A percentile compares a stretch with the other conserved stretches of the same genome.
phyloP scores from a whole-genome alignment of 2,329 filamentous ascomycete genomes.

The Colletotrichum euphorbiae region DNA sequence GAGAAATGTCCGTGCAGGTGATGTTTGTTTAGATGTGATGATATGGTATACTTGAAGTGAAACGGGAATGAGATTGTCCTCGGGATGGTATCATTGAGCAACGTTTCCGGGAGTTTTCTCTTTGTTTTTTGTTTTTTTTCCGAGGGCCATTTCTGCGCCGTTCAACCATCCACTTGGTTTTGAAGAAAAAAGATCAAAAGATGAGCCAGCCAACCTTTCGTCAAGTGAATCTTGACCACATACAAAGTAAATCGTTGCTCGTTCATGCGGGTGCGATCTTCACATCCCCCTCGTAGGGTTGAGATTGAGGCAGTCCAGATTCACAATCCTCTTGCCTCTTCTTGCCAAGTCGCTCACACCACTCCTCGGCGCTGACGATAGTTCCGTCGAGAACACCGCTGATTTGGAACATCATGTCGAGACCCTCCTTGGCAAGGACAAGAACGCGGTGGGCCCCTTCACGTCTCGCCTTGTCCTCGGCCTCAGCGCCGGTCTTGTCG shows the following conservation, averaged over 20 bases:
- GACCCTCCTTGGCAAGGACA: slow-evolving; percentile 86
- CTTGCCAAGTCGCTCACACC: slow-evolving; percentile 82
- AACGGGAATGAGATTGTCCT: slow-evolving; percentile 29
- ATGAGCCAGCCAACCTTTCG: slow-evolving; percentile 10
- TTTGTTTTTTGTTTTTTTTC: slow-evolving; percentile 36
- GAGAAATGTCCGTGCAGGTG: slow-evolving; percentile 19
- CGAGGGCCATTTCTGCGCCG: slow-evolving; percentile 34
- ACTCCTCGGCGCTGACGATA: slow-evolving; percentile 88
- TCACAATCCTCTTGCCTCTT: slow-evolving; percentile 45
- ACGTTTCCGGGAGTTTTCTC: slow-evolving; percentile 20
- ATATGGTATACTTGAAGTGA: slow-evolving; percentile 39
- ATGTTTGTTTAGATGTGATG: slow-evolving; percentile 17
- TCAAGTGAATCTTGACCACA: slow-evolving; percentile 5
- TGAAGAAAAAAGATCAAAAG: neutral
- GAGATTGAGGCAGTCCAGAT: slow-evolving; percentile 43
- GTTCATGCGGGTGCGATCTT: slow-evolving; percentile 42
- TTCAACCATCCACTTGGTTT: slow-evolving; percentile 33
- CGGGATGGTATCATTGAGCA: slow-evolving; percentile 38
- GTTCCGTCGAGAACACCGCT: slow-evolving; percentile 89
- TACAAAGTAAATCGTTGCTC: slow-evolving; percentile 21
- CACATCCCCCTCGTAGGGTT: slow-evolving; percentile 44
- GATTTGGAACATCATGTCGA: slow-evolving; percentile 95
- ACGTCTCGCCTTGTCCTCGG: slow-evolving; percentile 56
- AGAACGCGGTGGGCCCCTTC: slow-evolving; percentile 81
- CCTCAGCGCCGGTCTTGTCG: slow-evolving; percentile 45